Percentiles rank a stretch among this genome's conserved stretches.
These are phyloP conservation scores for Rubroshorea leprosula DNA, from an alignment of 345 rosid genomes.

Conservation along the genomic window DNA sequence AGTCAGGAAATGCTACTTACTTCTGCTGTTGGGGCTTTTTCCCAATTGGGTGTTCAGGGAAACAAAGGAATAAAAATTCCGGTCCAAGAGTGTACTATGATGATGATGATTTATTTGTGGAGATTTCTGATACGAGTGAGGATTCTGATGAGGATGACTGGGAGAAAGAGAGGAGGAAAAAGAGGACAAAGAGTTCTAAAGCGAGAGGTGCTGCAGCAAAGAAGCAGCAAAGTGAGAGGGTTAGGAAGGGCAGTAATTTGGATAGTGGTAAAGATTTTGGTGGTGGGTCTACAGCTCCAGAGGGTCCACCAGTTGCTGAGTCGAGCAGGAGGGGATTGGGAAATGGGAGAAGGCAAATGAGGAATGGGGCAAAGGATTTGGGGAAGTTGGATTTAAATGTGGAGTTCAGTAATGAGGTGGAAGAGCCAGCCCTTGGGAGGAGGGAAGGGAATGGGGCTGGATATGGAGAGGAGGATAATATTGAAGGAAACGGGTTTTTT, in stretches of 20 bases:
- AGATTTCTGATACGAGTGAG: conserved; percentile 44
- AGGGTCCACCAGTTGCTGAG: conserved; percentile 21
- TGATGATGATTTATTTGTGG: conserved; percentile 46
- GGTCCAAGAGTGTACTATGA: conserved; percentile 35
- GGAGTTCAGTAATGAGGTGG: conserved; percentile 85
- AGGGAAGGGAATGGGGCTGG: conserved; percentile 44
- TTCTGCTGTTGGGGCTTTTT: conserved; percentile 73
- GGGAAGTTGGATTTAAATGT: conserved; percentile 95
- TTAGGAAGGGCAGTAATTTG: conserved; percentile 22
- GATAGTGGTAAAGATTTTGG: conserved; percentile 13
- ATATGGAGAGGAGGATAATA: conserved; percentile 61
- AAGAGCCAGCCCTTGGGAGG: conserved; percentile 45
- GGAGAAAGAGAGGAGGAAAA: conserved; percentile 28
- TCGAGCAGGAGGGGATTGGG: conserved; percentile 30
- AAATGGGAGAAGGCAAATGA: conserved; percentile 43
- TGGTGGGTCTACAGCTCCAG: conserved; percentile 17
- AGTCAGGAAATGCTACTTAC: conserved; percentile 51
- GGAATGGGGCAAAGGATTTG: conserved; percentile 12
- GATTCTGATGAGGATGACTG: conserved; percentile 50
- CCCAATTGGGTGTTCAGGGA: conserved; percentile 59
- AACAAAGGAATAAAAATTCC: conserved; percentile 15
- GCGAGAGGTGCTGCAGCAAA: conserved; percentile 13
- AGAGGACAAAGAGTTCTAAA: conserved; percentile 33
- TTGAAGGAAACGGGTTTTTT: conserved; percentile 75
- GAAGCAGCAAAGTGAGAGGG: conserved; percentile 31